Conservation (phyloP, 805 yeast species). For the Starmerella bacillaris region DNA sequence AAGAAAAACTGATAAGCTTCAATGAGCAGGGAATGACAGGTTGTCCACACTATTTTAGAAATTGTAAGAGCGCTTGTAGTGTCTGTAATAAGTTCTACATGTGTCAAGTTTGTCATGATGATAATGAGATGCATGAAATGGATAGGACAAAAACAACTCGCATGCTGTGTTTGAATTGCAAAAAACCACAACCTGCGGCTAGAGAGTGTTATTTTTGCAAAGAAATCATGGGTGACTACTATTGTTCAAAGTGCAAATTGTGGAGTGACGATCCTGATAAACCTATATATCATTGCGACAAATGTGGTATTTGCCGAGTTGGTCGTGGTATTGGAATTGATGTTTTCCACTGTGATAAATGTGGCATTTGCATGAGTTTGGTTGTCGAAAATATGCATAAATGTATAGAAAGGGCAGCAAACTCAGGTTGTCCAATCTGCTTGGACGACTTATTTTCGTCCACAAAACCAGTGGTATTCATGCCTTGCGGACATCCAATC, state of each 20-base stretch:
- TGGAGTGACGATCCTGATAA: conserved; percentile 61
- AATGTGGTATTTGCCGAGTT: conserved; percentile 80
- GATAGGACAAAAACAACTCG: conserved; percentile 41
- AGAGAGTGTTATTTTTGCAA: conserved; percentile 55
- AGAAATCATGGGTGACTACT: conserved; percentile 51
- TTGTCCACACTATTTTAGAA: conserved; percentile 66
- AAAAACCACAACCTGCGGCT: conserved; percentile 53
- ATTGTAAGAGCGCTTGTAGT: conserved; percentile 69
- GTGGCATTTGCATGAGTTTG: conserved; percentile 75
- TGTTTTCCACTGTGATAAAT: conserved; percentile 76
- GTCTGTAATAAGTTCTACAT: conserved; percentile 57
- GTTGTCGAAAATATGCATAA: conserved; percentile 59
- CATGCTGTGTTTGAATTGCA: conserved; percentile 68
- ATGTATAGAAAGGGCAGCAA: conserved; percentile 75
- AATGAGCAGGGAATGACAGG: conserved; percentile 37
- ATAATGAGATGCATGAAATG: conserved; percentile 43
- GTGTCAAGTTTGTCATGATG: conserved; percentile 73
- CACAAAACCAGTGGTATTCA: conserved; percentile 65
- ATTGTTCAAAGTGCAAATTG: conserved; percentile 57
- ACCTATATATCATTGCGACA: conserved; percentile 78
- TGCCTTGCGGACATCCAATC: conserved; percentile 88
- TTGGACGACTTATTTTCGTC: conserved; percentile 79
- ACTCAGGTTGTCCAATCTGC: conserved; percentile 84
- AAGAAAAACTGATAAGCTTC: conserved; percentile 22
- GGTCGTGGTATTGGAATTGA: conserved; percentile 81